Evolutionary conservation across 1,284 basidiomycete genomes (phyloP).

Genomic region (Apiotrichum sp.): DNA sequence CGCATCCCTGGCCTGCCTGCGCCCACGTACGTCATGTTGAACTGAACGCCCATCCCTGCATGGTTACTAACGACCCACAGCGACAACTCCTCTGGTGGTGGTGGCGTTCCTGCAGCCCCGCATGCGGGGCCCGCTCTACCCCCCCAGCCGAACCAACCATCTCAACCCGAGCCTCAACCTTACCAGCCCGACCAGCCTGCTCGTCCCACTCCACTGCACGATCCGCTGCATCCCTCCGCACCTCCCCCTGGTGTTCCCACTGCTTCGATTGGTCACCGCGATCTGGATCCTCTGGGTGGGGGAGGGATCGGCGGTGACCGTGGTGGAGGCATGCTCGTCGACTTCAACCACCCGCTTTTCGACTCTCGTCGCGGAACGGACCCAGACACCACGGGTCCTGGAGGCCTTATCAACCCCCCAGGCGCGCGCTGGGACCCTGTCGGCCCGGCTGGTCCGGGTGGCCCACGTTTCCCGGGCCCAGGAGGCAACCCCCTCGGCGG

Average conservation of each 20-base stretch:
- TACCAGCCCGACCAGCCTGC: conserved; percentile 10
- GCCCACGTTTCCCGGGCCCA: conserved; percentile 17
- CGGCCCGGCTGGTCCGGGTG: conserved; percentile 37
- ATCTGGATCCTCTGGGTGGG: conserved; percentile 50
- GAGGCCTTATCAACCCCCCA: conserved; percentile 43
- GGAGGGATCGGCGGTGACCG: conserved; percentile 16
- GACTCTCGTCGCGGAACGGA: conserved; percentile 23
- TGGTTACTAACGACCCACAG: conserved; percentile 8
- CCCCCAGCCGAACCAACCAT: not conserved
- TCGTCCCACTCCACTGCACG: conserved; percentile 24
- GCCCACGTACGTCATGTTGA: conserved; percentile 6
- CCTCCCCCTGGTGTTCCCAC: conserved; percentile 25
- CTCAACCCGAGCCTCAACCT: not conserved
- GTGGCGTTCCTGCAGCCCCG: conserved; percentile 8
- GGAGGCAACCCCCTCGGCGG: conserved; percentile 38
- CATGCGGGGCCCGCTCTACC: conserved; percentile 19
- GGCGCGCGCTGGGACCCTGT: conserved; percentile 54
- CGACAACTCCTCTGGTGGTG: not conserved
- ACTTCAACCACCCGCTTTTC: conserved; percentile 53
- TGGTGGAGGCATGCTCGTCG: conserved; percentile 52
- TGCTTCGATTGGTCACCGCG: conserved; percentile 49
- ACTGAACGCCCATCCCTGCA: too few relatives aligned
- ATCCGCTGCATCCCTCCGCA: conserved; percentile 14
- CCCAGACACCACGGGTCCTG: conserved; percentile 28
- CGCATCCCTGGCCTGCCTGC: conserved; percentile 44